Base-by-base conservation (phyloP, 2,329 filamentous ascomycete species). In the Sarocladiaceae sp. region DNA sequence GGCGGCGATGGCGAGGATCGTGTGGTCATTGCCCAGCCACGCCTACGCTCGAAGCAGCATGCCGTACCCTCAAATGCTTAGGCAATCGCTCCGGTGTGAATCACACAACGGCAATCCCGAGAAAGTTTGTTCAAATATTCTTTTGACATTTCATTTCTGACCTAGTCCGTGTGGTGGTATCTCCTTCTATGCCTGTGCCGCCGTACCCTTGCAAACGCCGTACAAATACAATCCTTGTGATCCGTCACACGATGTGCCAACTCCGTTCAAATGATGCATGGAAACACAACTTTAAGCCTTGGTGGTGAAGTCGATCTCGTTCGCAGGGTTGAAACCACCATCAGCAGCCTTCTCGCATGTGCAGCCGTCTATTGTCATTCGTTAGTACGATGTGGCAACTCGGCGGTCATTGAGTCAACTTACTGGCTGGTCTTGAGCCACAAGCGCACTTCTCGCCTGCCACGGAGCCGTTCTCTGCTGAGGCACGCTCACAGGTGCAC, bases 271-370 rank as follows among this genome's bases (percentile, higher is more conserved):
- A 15, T 26, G 11, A 3, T 8, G 12, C 40, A 26, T 44, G 20
- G 3, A 44, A 20, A 8, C 4, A 31, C 5, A 22, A 48, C n/a
- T n/a, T 48, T 37, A 50, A 4, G 47, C 47, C 33, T 52, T 83
- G 52, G 86, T 90, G 33, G 91, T 97, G 66, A 96, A 97, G 70
- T 97, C 92, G 48, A 80, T 88, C 81, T 97, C 92, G 59, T 86
- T 77, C 25, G 69, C 66, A 44, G 83, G 78, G 58, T 87, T 82
- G 54, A 78, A 76, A 35, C 80, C 80, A 51, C 82, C 79, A 58
- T 80, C 78, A 47, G 79, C 67, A 17, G 81, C 81, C 68, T 89
- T 92, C 70, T 90, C 86, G 67, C 91, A 96, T n/a, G 87, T 94
- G 73, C 90, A 94, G 22, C 79, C 83, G 64, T 75, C 83, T 85